phyloP scores from a whole-genome alignment of 768 basidiomycete species.

The Dacryopinax spathularia region DNA sequence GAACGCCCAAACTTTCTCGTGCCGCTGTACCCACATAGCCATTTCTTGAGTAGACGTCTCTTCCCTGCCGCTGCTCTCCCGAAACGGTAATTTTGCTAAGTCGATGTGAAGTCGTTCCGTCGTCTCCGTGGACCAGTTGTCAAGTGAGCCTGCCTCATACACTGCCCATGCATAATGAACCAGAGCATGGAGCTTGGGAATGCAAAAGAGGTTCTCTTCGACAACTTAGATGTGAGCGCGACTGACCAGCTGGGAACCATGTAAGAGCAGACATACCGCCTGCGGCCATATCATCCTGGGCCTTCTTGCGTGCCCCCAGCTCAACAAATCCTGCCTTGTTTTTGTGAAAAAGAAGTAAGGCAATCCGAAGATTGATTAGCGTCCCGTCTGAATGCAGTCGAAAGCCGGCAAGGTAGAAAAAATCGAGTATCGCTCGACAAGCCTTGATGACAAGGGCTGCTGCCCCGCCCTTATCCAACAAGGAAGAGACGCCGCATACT shows the following conservation, averaged over 20 bases:
- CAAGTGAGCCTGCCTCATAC: constrained; percentile 23
- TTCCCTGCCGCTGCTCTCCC: neutral
- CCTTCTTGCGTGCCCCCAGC: constrained; percentile 19
- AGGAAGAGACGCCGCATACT: constrained; percentile 1
- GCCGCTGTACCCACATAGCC: neutral
- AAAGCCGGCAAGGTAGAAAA: constrained; percentile 28
- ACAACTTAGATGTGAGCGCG: neutral
- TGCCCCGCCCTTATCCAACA: neutral
- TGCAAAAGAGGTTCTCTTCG: constrained; percentile 23
- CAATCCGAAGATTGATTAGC: constrained; percentile 18
- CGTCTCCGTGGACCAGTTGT: constrained; percentile 30
- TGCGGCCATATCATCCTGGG: neutral
- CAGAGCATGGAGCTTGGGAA: constrained; percentile 32
- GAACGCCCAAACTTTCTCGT: neutral
- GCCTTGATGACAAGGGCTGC: constrained; percentile 11
- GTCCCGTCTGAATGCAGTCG: constrained; percentile 22
- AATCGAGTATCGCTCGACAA: constrained; percentile 26
- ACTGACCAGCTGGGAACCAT: neutral
- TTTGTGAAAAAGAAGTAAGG: constrained; percentile 25
- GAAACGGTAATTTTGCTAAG: constrained; percentile 14
- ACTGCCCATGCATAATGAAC: constrained; percentile 26
- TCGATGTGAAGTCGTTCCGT: constrained; percentile 28
- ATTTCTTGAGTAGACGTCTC: neutral
- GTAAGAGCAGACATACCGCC: neutral
- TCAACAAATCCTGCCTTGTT: constrained; percentile 27